These are phyloP conservation scores for Acanthamoeba healyi DNA, from an alignment of 208 protist genomes.

Conservation along the genomic window DNA sequence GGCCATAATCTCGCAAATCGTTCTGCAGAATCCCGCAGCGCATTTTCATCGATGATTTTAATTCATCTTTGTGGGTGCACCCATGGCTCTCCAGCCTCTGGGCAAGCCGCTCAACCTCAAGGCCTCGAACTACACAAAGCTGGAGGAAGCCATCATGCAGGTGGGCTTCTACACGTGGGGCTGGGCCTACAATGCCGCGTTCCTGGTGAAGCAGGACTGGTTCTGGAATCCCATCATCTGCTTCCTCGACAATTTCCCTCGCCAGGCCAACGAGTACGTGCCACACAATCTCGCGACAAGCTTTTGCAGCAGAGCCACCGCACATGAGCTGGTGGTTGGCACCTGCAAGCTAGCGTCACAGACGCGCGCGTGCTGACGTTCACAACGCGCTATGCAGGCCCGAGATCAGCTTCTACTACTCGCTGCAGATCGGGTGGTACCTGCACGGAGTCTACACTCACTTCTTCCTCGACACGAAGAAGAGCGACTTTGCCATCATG, in stretches of 20 bases:
- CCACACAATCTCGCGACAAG: too few species aligned
- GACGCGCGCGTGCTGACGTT: too few species aligned
- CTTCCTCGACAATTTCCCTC: slow-evolving; percentile 68
- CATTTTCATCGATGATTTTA: not conserved
- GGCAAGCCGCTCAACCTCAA: slow-evolving; percentile 28
- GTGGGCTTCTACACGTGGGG: slow-evolving; percentile 21
- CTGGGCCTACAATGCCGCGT: slow-evolving; percentile 13
- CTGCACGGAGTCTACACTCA: slow-evolving; percentile 33
- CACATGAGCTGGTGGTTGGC: too few species aligned
- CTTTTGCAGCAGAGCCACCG: too few species aligned
- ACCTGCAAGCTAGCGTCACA: too few species aligned
- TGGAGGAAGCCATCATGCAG: slow-evolving; percentile 28
- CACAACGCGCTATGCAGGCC: not conserved
- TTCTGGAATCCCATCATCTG: slow-evolving; percentile 31
- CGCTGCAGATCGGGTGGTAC: slow-evolving; percentile 62
- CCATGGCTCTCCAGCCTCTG: not conserved
- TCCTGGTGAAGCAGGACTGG: slow-evolving; percentile 57
- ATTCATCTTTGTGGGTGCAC: not conserved
- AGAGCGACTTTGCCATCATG: slow-evolving; percentile 66
- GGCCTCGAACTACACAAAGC: not conserved
- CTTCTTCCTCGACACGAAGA: slow-evolving; percentile 72
- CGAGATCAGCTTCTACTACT: slow-evolving; percentile 63
- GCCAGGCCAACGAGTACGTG: slow-evolving; percentile 9
- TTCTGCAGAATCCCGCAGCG: not conserved
- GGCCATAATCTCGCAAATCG: not conserved